Evolutionary conservation across 768 basidiomycete species (phyloP).

Genomic region (Daedaleopsis nitida): DNA sequence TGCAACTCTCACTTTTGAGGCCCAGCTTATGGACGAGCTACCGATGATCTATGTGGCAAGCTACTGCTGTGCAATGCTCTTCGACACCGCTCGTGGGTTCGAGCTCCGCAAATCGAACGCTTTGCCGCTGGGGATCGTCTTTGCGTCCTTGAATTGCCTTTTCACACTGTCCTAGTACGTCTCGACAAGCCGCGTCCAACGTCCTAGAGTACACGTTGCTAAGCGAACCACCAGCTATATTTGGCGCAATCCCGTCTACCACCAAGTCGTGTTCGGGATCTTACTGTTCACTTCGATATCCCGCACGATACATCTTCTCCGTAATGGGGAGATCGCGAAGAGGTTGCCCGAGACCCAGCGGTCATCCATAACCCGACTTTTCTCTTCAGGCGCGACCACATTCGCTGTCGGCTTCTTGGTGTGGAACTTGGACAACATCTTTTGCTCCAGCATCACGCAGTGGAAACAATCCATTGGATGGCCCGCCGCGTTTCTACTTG

Average conservation of each 20-base stretch:
- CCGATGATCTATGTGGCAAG: constrained; percentile 79
- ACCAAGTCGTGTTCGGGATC: constrained; percentile 71
- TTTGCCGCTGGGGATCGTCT: constrained; percentile 38
- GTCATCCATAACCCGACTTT: constrained; percentile 43
- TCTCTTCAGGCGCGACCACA: constrained; percentile 52
- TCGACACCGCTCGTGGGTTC: constrained; percentile 59
- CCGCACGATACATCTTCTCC: constrained; percentile 56
- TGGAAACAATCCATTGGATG: constrained; percentile 62
- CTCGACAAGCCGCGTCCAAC: not conserved
- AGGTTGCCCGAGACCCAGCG: constrained; percentile 48
- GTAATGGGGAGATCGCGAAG: constrained; percentile 40
- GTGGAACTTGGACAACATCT: constrained; percentile 84
- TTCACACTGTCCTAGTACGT: constrained; percentile 80
- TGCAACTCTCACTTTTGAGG: constrained; percentile 71
- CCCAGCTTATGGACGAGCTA: constrained; percentile 81
- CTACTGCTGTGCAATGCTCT: constrained; percentile 59
- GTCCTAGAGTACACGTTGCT: not conserved
- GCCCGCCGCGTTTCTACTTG: constrained; percentile 67
- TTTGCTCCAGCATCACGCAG: constrained; percentile 57
- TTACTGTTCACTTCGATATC: constrained; percentile 51
- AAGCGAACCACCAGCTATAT: constrained; percentile 44
- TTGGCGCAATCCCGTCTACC: constrained; percentile 77
- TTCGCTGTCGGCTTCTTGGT: constrained; percentile 70
- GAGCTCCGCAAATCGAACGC: constrained; percentile 40
- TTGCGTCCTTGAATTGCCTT: constrained; percentile 52